These are phyloP conservation scores for Candida frijolesensis DNA, from an alignment of 1,139 yeast genomes.

Conservation along the genomic window DNA sequence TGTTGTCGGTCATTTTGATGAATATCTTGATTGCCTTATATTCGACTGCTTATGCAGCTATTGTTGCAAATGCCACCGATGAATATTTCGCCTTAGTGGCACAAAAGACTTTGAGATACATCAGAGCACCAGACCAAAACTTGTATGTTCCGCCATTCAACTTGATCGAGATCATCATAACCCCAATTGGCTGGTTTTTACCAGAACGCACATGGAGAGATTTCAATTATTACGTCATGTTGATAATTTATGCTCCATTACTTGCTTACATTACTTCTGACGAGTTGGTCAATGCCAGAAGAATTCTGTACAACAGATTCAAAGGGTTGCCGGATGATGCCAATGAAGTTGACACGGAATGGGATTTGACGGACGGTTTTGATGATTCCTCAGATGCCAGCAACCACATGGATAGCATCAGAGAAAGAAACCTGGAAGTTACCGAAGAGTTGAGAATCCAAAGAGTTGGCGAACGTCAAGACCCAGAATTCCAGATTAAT, in stretches of 20 bases:
- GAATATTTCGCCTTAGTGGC: conserved; percentile 83
- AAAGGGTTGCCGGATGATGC: conserved; percentile 76
- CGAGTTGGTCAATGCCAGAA: conserved; percentile 66
- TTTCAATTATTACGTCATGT: conserved; percentile 58
- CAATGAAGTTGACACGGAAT: conserved; percentile 70
- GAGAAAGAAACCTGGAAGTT: conserved; percentile 39
- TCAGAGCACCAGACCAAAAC: conserved; percentile 86
- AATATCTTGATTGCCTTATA: conserved; percentile 83
- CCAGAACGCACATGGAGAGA: conserved; percentile 29
- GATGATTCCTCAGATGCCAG: conserved; percentile 35
- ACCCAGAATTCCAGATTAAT: conserved; percentile 65
- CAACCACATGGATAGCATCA: conserved; percentile 31
- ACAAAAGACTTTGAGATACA: conserved; percentile 77
- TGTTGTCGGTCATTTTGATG: conserved; percentile 71
- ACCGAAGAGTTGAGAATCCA: conserved; percentile 50
- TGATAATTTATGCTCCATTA: conserved; percentile 68
- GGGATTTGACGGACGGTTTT: conserved; percentile 84
- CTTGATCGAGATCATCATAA: conserved; percentile 59
- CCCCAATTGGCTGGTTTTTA: conserved; percentile 35
- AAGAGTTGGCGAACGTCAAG: conserved; percentile 65
- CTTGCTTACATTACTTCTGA: conserved; percentile 60
- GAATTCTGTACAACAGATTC: conserved; percentile 72
- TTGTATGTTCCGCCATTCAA: conserved; percentile 88
- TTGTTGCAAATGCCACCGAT: conserved; percentile 73
- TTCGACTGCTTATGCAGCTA: conserved; percentile 80